Conservation (phyloP, 2,329 filamentous ascomycete species). For the Fusarium udum region DNA sequence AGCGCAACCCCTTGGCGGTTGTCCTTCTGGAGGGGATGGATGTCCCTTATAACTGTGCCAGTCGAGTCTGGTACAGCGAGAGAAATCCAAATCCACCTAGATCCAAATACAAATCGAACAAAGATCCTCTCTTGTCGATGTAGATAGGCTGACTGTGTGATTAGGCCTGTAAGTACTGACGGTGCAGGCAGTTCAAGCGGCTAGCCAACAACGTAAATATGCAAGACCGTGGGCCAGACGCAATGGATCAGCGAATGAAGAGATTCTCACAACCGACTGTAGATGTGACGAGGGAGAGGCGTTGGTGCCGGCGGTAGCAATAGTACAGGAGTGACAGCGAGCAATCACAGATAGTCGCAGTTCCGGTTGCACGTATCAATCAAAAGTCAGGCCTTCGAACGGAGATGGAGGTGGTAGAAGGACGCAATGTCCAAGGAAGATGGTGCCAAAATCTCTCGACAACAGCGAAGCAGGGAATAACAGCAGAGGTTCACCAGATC, state of each 20-base stretch:
- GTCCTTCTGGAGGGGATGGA: slow-evolving; percentile 4
- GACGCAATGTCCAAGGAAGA: slow-evolving; percentile 9
- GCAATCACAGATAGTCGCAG: slow-evolving; percentile 10
- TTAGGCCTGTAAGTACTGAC: slow-evolving; percentile 25
- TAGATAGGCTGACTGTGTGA: not conserved
- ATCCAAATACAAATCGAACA: slow-evolving; percentile 2
- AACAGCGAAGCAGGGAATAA: slow-evolving; percentile 14
- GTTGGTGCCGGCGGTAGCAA: slow-evolving; percentile 36
- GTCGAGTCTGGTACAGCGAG: slow-evolving; percentile 4
- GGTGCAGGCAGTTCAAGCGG: slow-evolving; percentile 37
- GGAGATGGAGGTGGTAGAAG: not conserved
- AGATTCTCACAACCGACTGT: slow-evolving; percentile 42
- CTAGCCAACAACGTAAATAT: slow-evolving; percentile 40
- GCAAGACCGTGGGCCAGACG: slow-evolving; percentile 43
- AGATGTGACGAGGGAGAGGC: slow-evolving; percentile 42
- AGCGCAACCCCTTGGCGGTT: not conserved
- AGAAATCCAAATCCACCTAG: not conserved
- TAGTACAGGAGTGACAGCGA: slow-evolving; percentile 29
- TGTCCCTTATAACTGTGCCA: slow-evolving; percentile 6
- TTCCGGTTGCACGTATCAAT: slow-evolving; percentile 15
- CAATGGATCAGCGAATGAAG: slow-evolving; percentile 41
- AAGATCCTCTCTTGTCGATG: slow-evolving; percentile 19
- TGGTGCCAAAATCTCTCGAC: slow-evolving; percentile 11
- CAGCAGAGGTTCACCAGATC: slow-evolving; percentile 24
- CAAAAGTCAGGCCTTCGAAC: not conserved